A percentile compares a stretch with the other conserved stretches of the same genome.
Evolutionary conservation across 352 stramenopile genomes (phyloP).

Genomic region (Pythium folliculosum): DNA sequence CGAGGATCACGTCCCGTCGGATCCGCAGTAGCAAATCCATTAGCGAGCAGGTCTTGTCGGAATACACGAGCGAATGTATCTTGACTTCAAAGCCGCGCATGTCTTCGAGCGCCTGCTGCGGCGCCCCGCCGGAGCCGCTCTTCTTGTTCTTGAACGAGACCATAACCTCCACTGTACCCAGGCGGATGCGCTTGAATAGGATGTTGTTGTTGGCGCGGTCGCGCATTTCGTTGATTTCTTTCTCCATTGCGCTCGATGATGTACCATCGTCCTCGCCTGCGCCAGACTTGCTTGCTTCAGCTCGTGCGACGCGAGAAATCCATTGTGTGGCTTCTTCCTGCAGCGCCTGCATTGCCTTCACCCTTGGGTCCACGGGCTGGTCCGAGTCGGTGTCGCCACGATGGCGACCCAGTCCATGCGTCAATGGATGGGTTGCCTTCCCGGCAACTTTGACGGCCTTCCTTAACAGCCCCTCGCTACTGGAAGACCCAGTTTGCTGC

Average conservation of each 20-base stretch:
- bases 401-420: constrained; percentile 38
- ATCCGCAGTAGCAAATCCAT: constrained; percentile 73
- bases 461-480: constrained; percentile 45
- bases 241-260: background rate
- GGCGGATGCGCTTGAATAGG: constrained; percentile 79
- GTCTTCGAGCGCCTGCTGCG: constrained; percentile 70
- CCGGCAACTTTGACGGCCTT: constrained; percentile 64
- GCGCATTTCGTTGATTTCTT: constrained; percentile 42
- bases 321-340: constrained; percentile 50
- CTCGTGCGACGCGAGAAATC: constrained; percentile 34
- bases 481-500: constrained; percentile 28
- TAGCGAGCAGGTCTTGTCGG: constrained; percentile 84
- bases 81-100: constrained; percentile 87
- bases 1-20: constrained; percentile 76
- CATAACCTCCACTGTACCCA: constrained; percentile 75
- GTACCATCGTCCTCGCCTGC: background rate
- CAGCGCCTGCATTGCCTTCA: constrained; percentile 31
- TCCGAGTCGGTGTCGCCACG: constrained; percentile 19
- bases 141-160: constrained; percentile 86
- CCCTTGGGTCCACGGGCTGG: constrained; percentile 1
- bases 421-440: constrained; percentile 59
- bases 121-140: constrained; percentile 22
- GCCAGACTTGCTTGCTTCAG: constrained; percentile 8
- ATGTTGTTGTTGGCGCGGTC: constrained; percentile 55
- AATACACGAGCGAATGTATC: constrained; percentile 84